Base-by-base conservation (phyloP, 2,329 filamentous ascomycete genomes). In the Neonectria coccinea region DNA sequence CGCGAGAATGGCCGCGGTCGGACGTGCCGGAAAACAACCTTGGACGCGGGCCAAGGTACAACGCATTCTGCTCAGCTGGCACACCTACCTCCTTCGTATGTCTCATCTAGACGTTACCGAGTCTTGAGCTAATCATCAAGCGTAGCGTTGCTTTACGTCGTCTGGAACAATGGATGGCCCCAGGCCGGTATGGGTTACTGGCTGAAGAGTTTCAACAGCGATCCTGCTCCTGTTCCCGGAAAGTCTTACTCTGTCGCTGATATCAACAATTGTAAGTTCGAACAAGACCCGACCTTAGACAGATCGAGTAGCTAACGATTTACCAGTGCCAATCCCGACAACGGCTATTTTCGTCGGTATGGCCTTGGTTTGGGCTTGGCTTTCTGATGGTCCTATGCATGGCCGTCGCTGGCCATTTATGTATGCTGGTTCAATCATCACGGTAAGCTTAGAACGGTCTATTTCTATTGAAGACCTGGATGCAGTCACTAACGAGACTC, bases 341-440 rank as follows among this genome's bases (percentile, higher is more conserved):
- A 70, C 62, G 2, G 69, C 42, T 4, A 71, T 68, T 14, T 68
- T 71, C 12, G 64, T 71, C 4, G 63, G 65, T 1, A 63, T 71
- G 63, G 59, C 65, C 48, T 29, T 50, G 55, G 51, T 29, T 4
- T 71, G 69, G 69, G 69, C 29, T 0, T 71, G 68, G 68, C 56
- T 69, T 12, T 71, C 69, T 1, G 69, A 71, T 47, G 68, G 69
- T 2, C 65, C 61, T 1, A 2, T 67, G 2, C 48, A 58, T 12
- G 69, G 69, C 12, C 39, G 33, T 22, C 62, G 67, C 5, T 67
- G 67, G 67, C 67, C 65, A 2, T 71, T 71, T 20, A 71, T 71
- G 16, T 65, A 71, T 44, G 51, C 50, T 0, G 69, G 69, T 29
- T 65, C 69, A 9, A 39, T 62, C 8, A 54, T 71, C 18, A 57